Evolutionary conservation across 2,329 filamentous ascomycete species (phyloP).

Genomic region (Fusarium agapanthi): DNA sequence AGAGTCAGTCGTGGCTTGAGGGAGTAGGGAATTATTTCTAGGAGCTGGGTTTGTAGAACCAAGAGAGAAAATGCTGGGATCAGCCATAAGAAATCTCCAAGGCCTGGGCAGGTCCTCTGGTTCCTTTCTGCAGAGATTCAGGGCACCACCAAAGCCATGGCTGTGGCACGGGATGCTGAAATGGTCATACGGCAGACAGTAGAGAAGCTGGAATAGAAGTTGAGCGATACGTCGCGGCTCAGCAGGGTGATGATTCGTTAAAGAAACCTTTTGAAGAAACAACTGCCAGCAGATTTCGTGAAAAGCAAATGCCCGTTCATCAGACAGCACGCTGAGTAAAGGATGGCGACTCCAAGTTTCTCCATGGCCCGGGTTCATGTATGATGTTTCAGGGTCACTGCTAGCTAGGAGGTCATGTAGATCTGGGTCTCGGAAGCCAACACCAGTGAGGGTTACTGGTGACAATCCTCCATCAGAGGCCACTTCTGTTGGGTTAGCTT

Average conservation of each 20-base stretch:
- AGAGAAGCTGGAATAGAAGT: not conserved
- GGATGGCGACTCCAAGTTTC: not conserved
- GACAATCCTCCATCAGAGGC: not conserved
- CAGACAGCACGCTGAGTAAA: no score
- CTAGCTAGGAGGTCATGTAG: not conserved
- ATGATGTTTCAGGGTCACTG: not conserved
- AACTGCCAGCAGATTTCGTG: not conserved
- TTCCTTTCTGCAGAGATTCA: not conserved
- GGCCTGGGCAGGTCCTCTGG: not conserved
- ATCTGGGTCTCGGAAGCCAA: not conserved
- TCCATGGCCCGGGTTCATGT: not conserved
- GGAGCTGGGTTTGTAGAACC: not conserved
- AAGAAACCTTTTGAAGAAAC: not conserved
- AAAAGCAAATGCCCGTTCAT: not conserved
- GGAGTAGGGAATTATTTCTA: not conserved
- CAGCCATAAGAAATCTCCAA: not conserved
- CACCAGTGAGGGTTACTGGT: not conserved
- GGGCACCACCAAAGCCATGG: not conserved
- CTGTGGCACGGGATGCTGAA: not conserved
- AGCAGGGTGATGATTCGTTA: not conserved
- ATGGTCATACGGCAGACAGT: not conserved
- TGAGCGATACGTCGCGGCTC: not conserved
- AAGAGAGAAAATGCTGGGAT: not conserved
- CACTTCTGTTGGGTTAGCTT: fast-evolving
- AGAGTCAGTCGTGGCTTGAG: not conserved